Evolutionary conservation across 352 stramenopile genomes (phyloP).

Genomic region (Globisporangium nodosum): DNA sequence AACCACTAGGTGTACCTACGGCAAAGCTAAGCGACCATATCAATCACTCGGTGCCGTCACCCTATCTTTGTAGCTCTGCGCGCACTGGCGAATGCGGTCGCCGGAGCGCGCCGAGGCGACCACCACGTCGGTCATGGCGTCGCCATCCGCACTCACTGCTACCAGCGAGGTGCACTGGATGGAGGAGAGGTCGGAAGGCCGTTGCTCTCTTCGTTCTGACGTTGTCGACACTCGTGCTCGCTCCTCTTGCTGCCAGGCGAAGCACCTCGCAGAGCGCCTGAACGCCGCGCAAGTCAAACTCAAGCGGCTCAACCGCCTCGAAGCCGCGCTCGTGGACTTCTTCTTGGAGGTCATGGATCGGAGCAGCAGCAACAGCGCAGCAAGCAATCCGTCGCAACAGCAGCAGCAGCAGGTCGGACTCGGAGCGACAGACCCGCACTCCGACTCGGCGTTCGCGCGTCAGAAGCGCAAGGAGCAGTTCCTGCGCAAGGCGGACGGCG

Average conservation of each 20-base stretch:
- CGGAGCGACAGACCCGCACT: not conserved
- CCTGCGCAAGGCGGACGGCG: conserved; percentile 47
- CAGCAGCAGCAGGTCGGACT: conserved; percentile 2
- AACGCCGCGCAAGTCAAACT: conserved; percentile 62
- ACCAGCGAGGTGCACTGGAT: not conserved
- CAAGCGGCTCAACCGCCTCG: conserved; percentile 53
- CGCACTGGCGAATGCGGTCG: not conserved
- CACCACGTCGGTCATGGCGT: not conserved
- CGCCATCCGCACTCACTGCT: not conserved
- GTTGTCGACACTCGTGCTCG: not conserved
- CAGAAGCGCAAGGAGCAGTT: conserved; percentile 52
- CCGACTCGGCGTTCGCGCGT: conserved; percentile 33
- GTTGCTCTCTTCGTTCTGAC: not conserved
- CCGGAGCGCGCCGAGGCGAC: not conserved
- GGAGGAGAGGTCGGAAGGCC: no score
- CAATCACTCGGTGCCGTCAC: not conserved
- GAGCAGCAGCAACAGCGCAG: not conserved
- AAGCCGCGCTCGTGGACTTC: conserved; percentile 62
- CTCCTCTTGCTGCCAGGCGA: conserved; percentile 19
- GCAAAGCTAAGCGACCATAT: not conserved
- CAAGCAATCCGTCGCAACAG: not conserved
- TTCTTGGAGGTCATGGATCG: conserved; percentile 69
- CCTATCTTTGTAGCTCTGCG: not conserved
- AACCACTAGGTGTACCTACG: conserved; percentile 28
- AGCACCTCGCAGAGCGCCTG: conserved; percentile 58